Conservation (phyloP, 768 basidiomycete genomes). For the Tylopilus sp. region DNA sequence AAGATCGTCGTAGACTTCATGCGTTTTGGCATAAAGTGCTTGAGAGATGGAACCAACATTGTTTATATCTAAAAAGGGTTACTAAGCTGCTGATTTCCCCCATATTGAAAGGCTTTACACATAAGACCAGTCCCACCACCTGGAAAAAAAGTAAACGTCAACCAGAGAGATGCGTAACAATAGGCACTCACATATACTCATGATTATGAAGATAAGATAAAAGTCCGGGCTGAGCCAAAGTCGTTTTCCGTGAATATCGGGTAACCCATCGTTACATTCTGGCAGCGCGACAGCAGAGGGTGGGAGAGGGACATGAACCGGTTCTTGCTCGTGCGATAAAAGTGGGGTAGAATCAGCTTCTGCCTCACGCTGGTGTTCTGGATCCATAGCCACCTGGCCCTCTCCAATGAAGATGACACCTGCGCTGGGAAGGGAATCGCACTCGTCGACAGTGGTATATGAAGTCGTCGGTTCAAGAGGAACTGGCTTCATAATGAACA, state of each 20-base stretch:
- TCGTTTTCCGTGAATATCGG: constrained; percentile 52
- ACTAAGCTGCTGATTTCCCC: not conserved
- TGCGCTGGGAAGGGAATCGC: constrained; percentile 15
- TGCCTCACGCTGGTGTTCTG: constrained; percentile 9
- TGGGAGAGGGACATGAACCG: constrained; percentile 14
- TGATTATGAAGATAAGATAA: constrained; percentile 55
- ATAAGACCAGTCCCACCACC: constrained; percentile 75
- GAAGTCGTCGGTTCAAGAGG: constrained; percentile 46
- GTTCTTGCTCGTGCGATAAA: constrained; percentile 17
- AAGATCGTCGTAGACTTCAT: constrained; percentile 60
- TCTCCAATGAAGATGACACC: constrained; percentile 23
- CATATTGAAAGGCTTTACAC: constrained; percentile 44
- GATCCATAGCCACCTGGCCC: constrained; percentile 12
- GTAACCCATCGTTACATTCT: constrained; percentile 27
- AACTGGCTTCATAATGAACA: constrained; percentile 67
- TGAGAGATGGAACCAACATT: constrained; percentile 82
- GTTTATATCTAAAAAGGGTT: constrained; percentile 59
- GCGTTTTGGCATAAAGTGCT: constrained; percentile 58
- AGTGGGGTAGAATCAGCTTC: constrained; percentile 22
- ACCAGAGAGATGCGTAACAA: not conserved
- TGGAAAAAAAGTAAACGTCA: constrained; percentile 21
- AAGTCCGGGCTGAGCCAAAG: constrained; percentile 57
- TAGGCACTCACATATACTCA: constrained; percentile 49
- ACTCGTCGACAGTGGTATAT: constrained; percentile 8
- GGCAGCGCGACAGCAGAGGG: constrained; percentile 24